Percentiles rank a stretch among this genome's conserved stretches.
Conservation (phyloP, 768 basidiomycete genomes). For the Stropharia rugosoannulata region DNA sequence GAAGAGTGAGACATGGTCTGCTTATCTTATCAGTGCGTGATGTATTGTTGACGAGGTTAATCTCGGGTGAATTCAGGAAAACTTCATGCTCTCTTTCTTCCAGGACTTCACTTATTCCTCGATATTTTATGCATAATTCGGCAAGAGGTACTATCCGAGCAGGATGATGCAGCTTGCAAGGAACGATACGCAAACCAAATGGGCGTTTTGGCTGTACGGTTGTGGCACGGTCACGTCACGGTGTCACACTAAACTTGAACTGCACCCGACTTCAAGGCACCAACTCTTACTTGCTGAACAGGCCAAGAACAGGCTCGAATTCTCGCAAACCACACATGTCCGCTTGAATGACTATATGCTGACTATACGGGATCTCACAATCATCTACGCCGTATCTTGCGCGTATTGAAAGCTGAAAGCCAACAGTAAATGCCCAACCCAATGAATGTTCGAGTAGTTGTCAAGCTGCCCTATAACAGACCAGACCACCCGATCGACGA, state of each 20-base stretch:
- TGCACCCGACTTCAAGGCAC: too few relatives aligned
- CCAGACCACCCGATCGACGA: constrained; percentile 68
- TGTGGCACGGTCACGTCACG: too few relatives aligned
- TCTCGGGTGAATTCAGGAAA: neutral
- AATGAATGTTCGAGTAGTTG: constrained; percentile 61
- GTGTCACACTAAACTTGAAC: too few relatives aligned
- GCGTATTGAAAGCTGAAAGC: neutral
- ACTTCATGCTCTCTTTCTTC: neutral
- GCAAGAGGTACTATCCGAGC: too few relatives aligned
- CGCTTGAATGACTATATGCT: too few relatives aligned
- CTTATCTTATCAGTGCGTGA: constrained; percentile 19
- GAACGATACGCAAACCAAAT: too few relatives aligned
- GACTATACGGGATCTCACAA: too few relatives aligned
- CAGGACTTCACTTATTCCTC: neutral
- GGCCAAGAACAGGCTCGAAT: too few relatives aligned
- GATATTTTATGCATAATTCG: too few relatives aligned
- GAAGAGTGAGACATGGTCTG: constrained; percentile 22
- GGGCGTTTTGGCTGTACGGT: too few relatives aligned
- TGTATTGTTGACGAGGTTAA: constrained; percentile 14
- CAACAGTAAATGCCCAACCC: neutral
- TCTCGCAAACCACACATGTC: neutral
- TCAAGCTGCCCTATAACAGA: constrained; percentile 76
- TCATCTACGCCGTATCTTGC: too few relatives aligned
- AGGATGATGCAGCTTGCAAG: neutral
- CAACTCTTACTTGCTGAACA: too few relatives aligned